Percentiles rank a stretch among this genome's conserved stretches.
Conservation (phyloP, 345 rosid species). For the Gossypium herbaceum region DNA sequence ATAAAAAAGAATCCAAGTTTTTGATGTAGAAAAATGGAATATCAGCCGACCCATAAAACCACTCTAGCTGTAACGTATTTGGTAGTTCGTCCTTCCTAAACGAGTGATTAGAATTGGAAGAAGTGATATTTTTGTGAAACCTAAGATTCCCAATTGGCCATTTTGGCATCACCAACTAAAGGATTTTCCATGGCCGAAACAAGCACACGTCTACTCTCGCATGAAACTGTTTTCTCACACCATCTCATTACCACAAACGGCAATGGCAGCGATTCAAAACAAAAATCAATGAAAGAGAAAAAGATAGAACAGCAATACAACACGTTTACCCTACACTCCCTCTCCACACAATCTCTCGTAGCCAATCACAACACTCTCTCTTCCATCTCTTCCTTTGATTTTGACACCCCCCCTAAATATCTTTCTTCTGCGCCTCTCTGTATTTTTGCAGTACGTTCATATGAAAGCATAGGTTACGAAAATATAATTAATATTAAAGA, state of each 20-base stretch:
- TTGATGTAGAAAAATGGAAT: no score
- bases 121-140: not conserved
- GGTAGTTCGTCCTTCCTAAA: no score
- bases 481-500: not conserved
- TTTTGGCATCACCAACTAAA: not conserved
- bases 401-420: conserved; percentile 9
- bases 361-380: conserved; percentile 40
- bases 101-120: no score
- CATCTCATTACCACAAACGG: not conserved
- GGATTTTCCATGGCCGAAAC: not conserved
- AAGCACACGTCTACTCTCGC: not conserved
- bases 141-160: not conserved
- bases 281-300: not conserved
- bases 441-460: not conserved
- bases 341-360: conserved; percentile 35
- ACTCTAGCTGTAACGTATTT: no score
- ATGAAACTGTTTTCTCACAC: not conserved
- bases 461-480: not conserved
- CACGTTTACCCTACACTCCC: conserved; percentile 35
- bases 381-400: conserved; percentile 33
- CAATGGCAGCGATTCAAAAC: not conserved
- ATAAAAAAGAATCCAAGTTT: no score
- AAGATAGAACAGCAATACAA: conserved; percentile 33
- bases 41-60: no score
- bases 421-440: not conserved